Evolutionary conservation across 495 filamentous ascomycete genomes (phyloP), one percentile per base, ranked within the genome.

Genomic region (Lophiotrema nucula): DNA sequence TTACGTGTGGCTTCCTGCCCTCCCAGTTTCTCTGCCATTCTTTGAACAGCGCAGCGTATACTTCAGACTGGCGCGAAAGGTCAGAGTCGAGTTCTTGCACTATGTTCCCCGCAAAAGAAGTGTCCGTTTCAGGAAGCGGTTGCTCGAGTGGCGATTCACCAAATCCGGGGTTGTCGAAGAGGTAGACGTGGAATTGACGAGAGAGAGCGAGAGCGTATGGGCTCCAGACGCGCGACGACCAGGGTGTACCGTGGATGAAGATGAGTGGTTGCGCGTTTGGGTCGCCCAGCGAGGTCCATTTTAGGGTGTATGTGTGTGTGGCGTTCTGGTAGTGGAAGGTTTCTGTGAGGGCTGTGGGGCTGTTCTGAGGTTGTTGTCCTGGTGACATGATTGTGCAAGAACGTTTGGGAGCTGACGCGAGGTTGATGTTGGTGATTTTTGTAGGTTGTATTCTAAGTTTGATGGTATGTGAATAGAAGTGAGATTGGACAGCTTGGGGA

Each of bases 191-290:
- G 27, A 49, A 49, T 28, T 28, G 13, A 15, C 46, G 23, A 23
- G 46, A 49, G 27, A 49, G 46, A 15, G 46, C 46, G 46, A 49
- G 46, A 2, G 46, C 46, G 27, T 49, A 49, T 2, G 46, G 46
- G 10, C 11, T 22, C 46, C 46, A 49, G 23, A 49, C 46, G 24
- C 46, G 46, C 2, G 46, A 49, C 11, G 46, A 49, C 46, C 46
- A 49, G 46, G 46, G 46, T 3, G 46, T 49, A 26, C 46, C 46
- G 46, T 49, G 46, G 24, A 49, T 33, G 46, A 49, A 49, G 46
- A 49, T 18, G 15, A 49, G 23, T 12, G 46, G 46, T 5, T 22
- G 46, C 16, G 46, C 27, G 23, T 11, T n/a, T 27, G 46, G 23
- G 46, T 3, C 3, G 22, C 46, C 46, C 6, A 49, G 22, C 8